These are phyloP conservation scores for Apiospora sp. DNA, from an alignment of 2,329 filamentous ascomycete species.

Conservation along the genomic window DNA sequence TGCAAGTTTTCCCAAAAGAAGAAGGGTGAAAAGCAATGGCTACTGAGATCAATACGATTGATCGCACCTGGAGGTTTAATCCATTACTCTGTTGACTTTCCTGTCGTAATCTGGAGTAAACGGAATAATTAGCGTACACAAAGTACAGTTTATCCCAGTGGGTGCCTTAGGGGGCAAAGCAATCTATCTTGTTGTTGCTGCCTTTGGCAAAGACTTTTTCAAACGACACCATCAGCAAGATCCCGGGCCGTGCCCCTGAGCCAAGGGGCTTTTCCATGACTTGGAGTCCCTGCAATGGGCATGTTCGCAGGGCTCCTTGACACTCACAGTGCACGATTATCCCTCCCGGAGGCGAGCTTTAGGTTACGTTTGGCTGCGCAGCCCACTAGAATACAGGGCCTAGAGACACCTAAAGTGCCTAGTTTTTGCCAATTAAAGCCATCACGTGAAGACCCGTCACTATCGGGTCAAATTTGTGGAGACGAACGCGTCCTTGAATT, in stretches of 20 bases:
- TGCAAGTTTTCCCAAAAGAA: neutral
- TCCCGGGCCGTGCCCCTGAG: slow-evolving; percentile 18
- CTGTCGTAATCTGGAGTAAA: too few relatives aligned
- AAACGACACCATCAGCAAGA: slow-evolving; percentile 19
- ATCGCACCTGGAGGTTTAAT: neutral
- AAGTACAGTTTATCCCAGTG: too few relatives aligned
- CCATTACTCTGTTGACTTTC: neutral
- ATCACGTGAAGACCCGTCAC: too few relatives aligned
- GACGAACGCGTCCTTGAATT: neutral
- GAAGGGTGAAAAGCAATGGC: neutral
- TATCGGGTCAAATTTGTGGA: too few relatives aligned
- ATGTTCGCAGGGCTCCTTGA: neutral
- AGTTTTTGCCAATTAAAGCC: too few relatives aligned
- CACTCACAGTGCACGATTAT: neutral
- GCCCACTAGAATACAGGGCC: neutral
- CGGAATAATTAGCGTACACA: too few relatives aligned
- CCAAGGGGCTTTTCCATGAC: slow-evolving; percentile 17
- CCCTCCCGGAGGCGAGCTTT: neutral
- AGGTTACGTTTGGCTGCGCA: neutral
- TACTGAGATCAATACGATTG: neutral
- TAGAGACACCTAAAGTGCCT: neutral
- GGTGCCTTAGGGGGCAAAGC: too few relatives aligned
- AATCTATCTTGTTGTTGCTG: neutral
- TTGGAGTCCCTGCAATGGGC: neutral
- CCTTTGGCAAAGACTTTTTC: neutral